These are phyloP conservation scores for Fusarium albosuccineum DNA, from an alignment of 2,329 filamentous ascomycete genomes.

Conservation along the genomic window DNA sequence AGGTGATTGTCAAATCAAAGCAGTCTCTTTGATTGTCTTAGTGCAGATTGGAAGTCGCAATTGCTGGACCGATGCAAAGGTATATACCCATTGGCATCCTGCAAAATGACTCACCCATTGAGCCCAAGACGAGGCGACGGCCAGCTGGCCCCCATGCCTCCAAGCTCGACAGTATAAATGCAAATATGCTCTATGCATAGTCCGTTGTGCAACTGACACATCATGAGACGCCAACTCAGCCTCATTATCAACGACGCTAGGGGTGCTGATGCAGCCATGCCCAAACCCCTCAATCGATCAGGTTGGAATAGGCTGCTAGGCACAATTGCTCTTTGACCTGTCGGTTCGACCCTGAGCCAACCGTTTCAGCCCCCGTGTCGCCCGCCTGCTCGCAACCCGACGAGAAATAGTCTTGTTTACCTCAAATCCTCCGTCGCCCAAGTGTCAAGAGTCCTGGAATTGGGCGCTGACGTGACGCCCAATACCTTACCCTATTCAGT, in stretches of 20 bases:
- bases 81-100: slow-evolving; percentile 15
- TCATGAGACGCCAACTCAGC: neutral
- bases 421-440: slow-evolving; percentile 19
- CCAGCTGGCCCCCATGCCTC: slow-evolving; percentile 26
- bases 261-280: slow-evolving; percentile 26
- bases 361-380: slow-evolving; percentile 29
- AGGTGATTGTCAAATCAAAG: slow-evolving; percentile 2
- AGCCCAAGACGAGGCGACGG: neutral
- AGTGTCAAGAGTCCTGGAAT: neutral
- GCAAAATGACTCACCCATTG: neutral
- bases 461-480: neutral
- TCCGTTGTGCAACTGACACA: slow-evolving; percentile 2
- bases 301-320: slow-evolving; percentile 21
- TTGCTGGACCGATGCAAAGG: slow-evolving; percentile 3
- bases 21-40: slow-evolving; percentile 1
- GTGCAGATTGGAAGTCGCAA: neutral
- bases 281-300: slow-evolving; percentile 24
- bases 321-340: slow-evolving; percentile 14
- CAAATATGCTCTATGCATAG: neutral
- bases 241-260: neutral
- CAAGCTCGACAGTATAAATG: neutral
- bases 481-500: neutral
- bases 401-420: slow-evolving; percentile 18
- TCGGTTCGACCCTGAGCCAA: slow-evolving; percentile 26
- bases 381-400: slow-evolving; percentile 31